Conservation (phyloP, 2,329 filamentous ascomycete genomes). For the Colletotrichum kahawae region DNA sequence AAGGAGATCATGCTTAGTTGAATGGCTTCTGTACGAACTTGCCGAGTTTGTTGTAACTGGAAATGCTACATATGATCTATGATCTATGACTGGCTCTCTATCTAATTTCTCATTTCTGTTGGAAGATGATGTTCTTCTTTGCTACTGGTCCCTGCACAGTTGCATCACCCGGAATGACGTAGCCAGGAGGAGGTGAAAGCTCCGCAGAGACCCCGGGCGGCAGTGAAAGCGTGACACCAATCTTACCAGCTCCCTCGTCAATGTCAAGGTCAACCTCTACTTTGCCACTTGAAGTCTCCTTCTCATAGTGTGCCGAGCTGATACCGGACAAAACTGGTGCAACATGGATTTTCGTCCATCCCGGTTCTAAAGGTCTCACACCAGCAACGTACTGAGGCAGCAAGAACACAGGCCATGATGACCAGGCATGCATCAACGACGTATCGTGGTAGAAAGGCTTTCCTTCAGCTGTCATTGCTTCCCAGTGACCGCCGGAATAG, state of each 20-base stretch:
- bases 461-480: slow-evolving; percentile 6
- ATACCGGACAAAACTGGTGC: neutral
- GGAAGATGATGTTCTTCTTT: neutral
- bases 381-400: slow-evolving; percentile 8
- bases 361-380: neutral
- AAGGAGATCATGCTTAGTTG: slow-evolving; percentile 29
- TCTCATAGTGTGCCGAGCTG: neutral
- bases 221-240: neutral
- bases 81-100: neutral
- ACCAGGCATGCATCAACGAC: slow-evolving; percentile 11
- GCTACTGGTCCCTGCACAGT: neutral
- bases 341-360: neutral
- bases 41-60: neutral
- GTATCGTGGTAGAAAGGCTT: slow-evolving; percentile 2
- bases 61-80: neutral
- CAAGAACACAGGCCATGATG: slow-evolving; percentile 12
- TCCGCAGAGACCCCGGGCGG: neutral
- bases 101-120: neutral
- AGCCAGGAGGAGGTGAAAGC: neutral
- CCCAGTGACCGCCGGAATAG: slow-evolving; percentile 13
- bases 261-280: neutral
- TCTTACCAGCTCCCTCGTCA: neutral
- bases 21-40: neutral
- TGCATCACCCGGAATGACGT: neutral
- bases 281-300: neutral